Base-by-base conservation (phyloP, 306 rosid species). In the Castanospermum australe region DNA sequence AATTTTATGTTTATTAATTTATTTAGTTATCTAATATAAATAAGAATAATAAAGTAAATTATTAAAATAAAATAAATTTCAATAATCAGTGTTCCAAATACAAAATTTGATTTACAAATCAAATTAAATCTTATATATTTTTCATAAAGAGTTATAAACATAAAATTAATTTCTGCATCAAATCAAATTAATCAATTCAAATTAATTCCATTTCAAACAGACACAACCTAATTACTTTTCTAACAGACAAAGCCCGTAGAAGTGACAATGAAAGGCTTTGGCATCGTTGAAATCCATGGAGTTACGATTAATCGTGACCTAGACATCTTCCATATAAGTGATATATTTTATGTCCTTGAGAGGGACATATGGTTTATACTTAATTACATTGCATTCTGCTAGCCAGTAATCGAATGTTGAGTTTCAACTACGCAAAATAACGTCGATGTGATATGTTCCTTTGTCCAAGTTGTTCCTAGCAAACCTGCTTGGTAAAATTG, bases 361-460 rank as follows among this genome's bases (percentile, higher is more conserved):
- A 69, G 42, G 76, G 76, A 71, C 32, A 32, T 11, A 17, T 18
- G 4, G 70, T 64, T 64, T 4, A 63, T 7, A n/a, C 28, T 48
- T 30, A 25, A 70, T 70, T 7, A 32, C 15, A 8, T 69, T 47
- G 61, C n/a, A 30, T 67, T 67, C 25, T 14, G 17, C 3, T 50
- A 50, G 11, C 36, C 28, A 51, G 14, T 50, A 3, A 51, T 17
- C 6, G 33, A 30, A 62, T 7, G 10, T 30, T 13, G 13, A 64
- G 52, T 28, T 65, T 64, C 48, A 41, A 32, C 8, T 13, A 35
- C 52, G 75, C 42, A 39, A 54, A 51, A 28, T n/a, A 57, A 57
- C 55, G 54, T 33, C 5, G 81, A 75, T 48, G 72, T 57, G 77
- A 67, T 48, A 41, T 59, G 77, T 59, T 25, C 42, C 24, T 39